These are phyloP conservation scores for Aquilaria yunnanensis DNA, from an alignment of 345 rosid genomes.

Conservation along the genomic window DNA sequence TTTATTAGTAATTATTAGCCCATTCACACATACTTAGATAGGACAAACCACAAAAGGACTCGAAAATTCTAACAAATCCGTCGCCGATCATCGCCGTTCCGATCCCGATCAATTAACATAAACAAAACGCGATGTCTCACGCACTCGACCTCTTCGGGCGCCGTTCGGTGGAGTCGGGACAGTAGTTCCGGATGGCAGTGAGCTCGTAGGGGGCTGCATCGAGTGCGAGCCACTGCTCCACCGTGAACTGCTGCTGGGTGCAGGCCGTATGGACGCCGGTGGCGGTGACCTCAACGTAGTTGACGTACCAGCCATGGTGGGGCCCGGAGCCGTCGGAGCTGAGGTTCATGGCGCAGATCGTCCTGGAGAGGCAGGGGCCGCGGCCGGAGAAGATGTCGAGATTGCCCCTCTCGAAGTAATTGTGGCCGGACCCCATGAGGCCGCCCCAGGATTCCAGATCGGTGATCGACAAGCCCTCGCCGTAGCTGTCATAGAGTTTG, in stretches of 20 bases:
- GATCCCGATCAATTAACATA: no score
- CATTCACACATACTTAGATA: no score
- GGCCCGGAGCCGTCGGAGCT: constrained; percentile 73
- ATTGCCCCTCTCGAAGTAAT: constrained; percentile 88
- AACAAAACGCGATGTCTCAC: no score
- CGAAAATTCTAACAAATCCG: no score
- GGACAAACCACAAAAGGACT: no score
- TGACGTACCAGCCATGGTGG: constrained; percentile 83
- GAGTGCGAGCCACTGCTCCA: constrained; percentile 89
- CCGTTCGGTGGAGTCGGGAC: constrained; percentile 10
- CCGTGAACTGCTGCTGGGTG: constrained; percentile 41
- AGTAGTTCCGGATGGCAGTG: constrained; percentile 43
- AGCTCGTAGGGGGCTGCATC: constrained; percentile 64
- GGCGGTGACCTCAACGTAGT: constrained; percentile 72
- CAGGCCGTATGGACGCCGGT: constrained; percentile 59
- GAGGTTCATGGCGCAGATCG: constrained; percentile 64
- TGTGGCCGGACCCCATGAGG: constrained; percentile 60
- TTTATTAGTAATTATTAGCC: no score
- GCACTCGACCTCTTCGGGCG: not conserved
- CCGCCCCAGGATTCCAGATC: constrained; percentile 82
- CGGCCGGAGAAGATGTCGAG: constrained; percentile 81
- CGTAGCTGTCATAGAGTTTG: constrained; percentile 38
- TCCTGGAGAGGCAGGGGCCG: constrained; percentile 44
- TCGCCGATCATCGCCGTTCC: no score
- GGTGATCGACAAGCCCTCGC: constrained; percentile 30